Conservation (phyloP, 1,284 basidiomycete genomes). For the Rhodotorula sp. region DNA sequence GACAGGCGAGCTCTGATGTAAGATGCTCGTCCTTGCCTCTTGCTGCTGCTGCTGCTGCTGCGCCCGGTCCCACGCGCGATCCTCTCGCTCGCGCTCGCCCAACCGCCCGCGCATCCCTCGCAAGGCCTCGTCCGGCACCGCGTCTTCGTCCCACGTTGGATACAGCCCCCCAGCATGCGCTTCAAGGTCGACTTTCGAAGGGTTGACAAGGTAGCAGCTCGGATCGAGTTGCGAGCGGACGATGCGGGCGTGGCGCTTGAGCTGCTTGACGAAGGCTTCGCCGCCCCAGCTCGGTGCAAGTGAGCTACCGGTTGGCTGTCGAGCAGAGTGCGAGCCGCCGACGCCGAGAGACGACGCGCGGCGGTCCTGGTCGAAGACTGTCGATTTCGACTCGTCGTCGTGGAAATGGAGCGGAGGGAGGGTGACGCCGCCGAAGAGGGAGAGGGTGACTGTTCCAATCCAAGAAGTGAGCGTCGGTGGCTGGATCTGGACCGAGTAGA, state of each 20-base stretch:
- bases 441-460: slow-evolving; percentile 68
- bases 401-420: slow-evolving; percentile 91
- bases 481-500: slow-evolving; percentile 85
- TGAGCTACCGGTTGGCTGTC: background rate
- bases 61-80: slow-evolving; percentile 5
- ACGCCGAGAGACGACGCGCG: slow-evolving; percentile 32
- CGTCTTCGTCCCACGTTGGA: slow-evolving; percentile 41
- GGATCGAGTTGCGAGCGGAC: slow-evolving; percentile 74
- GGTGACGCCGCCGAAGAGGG: slow-evolving; percentile 61
- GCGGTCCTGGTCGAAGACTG: slow-evolving; percentile 44
- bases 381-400: slow-evolving; percentile 85
- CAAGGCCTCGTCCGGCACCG: slow-evolving; percentile 37
- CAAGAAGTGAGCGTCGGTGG: slow-evolving; percentile 80
- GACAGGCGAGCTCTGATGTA: slow-evolving; percentile 38
- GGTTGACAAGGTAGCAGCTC: slow-evolving; percentile 85
- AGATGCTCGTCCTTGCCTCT: slow-evolving; percentile 31
- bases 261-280: slow-evolving; percentile 66
- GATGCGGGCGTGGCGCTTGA: slow-evolving; percentile 67
- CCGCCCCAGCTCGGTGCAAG: slow-evolving; percentile 52
- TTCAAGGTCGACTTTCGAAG: slow-evolving; percentile 82
- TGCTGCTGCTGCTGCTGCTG: background rate
- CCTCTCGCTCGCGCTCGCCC: background rate
- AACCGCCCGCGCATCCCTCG: slow-evolving; percentile 22
- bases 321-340: slow-evolving; percentile 4
- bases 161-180: slow-evolving; percentile 56